Percentiles rank a stretch among this genome's conserved stretches.
Conservation (phyloP, 2,329 filamentous ascomycete genomes). For the Phyllosticta paracitricarpa region DNA sequence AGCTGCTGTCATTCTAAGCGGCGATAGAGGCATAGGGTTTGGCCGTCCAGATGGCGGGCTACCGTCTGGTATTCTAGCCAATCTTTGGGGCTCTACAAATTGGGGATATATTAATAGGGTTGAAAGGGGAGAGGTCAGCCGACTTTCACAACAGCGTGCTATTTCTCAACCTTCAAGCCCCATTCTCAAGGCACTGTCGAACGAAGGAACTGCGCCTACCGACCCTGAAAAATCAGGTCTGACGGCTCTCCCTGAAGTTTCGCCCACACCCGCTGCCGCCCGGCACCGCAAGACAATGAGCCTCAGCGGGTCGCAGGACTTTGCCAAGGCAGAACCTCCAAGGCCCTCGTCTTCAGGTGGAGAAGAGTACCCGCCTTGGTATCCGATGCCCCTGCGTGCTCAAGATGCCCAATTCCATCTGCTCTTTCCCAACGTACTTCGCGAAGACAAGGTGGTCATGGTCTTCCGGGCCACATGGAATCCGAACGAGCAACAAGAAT, state of each 20-base stretch:
- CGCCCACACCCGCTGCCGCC: slow-evolving; percentile 13
- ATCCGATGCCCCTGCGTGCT: slow-evolving; percentile 69
- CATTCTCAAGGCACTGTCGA: slow-evolving; percentile 10
- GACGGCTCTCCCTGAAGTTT: not conserved
- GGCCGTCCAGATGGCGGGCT: slow-evolving; percentile 57
- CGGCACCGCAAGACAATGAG: slow-evolving; percentile 48
- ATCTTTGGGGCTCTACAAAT: slow-evolving; percentile 83
- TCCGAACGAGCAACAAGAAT: slow-evolving; percentile 62
- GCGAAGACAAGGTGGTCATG: slow-evolving; percentile 73
- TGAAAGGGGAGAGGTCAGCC: slow-evolving; percentile 42
- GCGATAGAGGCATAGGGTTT: slow-evolving; percentile 59
- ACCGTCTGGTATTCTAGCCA: slow-evolving; percentile 79
- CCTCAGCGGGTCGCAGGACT: slow-evolving; percentile 3
- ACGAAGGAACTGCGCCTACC: not conserved
- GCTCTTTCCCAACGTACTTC: slow-evolving; percentile 71
- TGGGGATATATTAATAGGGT: slow-evolving; percentile 62
- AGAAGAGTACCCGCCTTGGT: slow-evolving; percentile 61
- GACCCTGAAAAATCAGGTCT: not conserved
- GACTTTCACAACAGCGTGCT: slow-evolving; percentile 20
- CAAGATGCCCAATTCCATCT: slow-evolving; percentile 92
- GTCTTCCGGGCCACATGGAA: slow-evolving; percentile 92
- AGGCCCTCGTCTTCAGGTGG: slow-evolving; percentile 16
- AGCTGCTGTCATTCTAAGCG: slow-evolving; percentile 69
- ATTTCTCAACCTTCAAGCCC: slow-evolving; percentile 27
- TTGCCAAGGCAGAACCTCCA: slow-evolving; percentile 2